phyloP scores from a whole-genome alignment of 1,284 basidiomycete species.

The Peniophora sp. region DNA sequence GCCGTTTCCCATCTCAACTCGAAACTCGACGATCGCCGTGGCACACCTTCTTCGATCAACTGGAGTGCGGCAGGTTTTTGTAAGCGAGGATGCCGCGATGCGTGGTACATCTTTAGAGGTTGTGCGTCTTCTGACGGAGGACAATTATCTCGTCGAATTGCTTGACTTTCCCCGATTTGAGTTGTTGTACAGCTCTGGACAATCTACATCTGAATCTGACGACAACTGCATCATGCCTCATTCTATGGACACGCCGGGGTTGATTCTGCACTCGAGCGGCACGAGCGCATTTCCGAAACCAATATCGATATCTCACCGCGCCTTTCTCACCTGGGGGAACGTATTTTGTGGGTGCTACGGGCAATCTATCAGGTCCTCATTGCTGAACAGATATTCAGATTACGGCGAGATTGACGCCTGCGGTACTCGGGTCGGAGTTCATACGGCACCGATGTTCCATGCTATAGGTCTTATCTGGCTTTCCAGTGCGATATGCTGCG shows the following conservation, averaged over 20 bases:
- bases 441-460: constrained; percentile 15
- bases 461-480: not conserved
- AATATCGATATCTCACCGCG: constrained; percentile 13
- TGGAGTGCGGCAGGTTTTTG: constrained; percentile 17
- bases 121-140: constrained; percentile 3
- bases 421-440: constrained; percentile 10
- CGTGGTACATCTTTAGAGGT: constrained; percentile 12
- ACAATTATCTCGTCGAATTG: constrained; percentile 5
- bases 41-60: constrained; percentile 26
- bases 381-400: constrained; percentile 6
- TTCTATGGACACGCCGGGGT: not conserved
- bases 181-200: not conserved
- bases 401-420: constrained; percentile 15
- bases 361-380: not conserved
- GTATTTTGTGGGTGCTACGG: constrained; percentile 7
- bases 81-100: constrained; percentile 19
- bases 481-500: constrained; percentile 7
- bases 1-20: constrained; percentile 29
- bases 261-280: constrained; percentile 3
- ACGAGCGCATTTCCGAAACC: constrained; percentile 24
- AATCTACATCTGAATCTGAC: not conserved
- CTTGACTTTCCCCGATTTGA: constrained; percentile 4
- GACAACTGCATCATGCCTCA: too few species aligned
- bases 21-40: constrained; percentile 27
- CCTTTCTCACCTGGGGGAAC: constrained; percentile 9